Evolutionary conservation across 345 rosid genomes (phyloP).

Genomic region (Eucalyptus sp.): DNA sequence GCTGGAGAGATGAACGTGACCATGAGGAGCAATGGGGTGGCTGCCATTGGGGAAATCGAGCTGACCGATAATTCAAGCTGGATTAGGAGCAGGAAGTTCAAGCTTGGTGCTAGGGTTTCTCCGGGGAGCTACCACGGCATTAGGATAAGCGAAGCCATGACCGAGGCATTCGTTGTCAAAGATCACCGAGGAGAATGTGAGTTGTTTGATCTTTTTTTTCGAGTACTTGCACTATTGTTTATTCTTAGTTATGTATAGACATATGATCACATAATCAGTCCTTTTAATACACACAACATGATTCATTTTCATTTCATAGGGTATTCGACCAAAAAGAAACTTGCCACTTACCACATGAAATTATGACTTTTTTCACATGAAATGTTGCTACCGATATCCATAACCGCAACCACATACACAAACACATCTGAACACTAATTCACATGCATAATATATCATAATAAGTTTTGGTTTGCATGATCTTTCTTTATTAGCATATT

Average conservation of each 20-base stretch:
- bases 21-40: conserved; percentile 6
- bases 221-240: background rate
- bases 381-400: background rate
- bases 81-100: conserved; percentile 65
- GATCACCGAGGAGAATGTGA: conserved; percentile 98
- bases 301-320: background rate
- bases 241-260: background rate
- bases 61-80: conserved; percentile 93
- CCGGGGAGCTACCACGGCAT: conserved; percentile 27
- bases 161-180: conserved; percentile 59
- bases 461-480: background rate
- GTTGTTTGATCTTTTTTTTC: background rate
- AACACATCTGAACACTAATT: background rate
- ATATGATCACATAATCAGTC: background rate
- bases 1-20: conserved; percentile 61
- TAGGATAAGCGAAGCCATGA: conserved; percentile 55
- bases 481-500: background rate
- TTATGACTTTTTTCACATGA: background rate
- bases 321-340: background rate
- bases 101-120: conserved; percentile 55
- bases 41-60: conserved; percentile 8
- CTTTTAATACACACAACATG: background rate
- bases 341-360: background rate
- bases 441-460: background rate
- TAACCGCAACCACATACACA: background rate